Conservation (phyloP, 2,329 filamentous ascomycete species). For the Verticillium dahliae region DNA sequence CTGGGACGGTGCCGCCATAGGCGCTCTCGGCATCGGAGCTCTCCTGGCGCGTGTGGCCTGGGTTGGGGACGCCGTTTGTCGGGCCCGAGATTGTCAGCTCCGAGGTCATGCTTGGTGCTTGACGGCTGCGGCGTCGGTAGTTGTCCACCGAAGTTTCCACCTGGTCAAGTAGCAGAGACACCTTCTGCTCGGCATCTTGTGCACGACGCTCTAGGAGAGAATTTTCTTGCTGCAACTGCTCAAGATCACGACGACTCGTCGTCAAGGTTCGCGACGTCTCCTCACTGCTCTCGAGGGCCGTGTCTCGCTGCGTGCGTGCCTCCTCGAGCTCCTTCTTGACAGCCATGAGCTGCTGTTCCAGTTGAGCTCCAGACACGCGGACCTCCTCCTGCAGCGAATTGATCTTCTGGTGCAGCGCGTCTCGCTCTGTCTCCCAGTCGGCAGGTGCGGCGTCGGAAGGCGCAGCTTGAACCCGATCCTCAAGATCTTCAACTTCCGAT, state of each 20-base stretch:
- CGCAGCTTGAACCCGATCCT: slow-evolving; percentile 40
- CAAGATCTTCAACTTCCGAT: slow-evolving; percentile 66
- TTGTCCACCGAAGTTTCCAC: slow-evolving; percentile 91
- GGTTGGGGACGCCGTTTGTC: slow-evolving; percentile 25
- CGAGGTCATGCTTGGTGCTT: slow-evolving; percentile 44
- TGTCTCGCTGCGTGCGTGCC: slow-evolving; percentile 62
- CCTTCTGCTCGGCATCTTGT: slow-evolving; percentile 85
- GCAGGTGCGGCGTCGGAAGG: slow-evolving; percentile 35
- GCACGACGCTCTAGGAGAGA: slow-evolving; percentile 73
- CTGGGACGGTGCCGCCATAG: slow-evolving; percentile 45
- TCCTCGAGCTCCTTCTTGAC: slow-evolving; percentile 65
- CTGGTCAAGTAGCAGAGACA: slow-evolving; percentile 87
- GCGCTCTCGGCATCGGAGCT: slow-evolving; percentile 57
- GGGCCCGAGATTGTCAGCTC: slow-evolving; percentile 25
- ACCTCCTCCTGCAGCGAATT: slow-evolving; percentile 64
- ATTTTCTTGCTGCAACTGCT: slow-evolving; percentile 80
- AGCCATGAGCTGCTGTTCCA: slow-evolving; percentile 65
- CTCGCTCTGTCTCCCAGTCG: slow-evolving; percentile 71
- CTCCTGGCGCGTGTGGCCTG: slow-evolving; percentile 43
- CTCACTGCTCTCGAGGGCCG: slow-evolving; percentile 49
- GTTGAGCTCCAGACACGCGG: slow-evolving; percentile 53
- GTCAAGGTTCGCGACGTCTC: slow-evolving; percentile 51
- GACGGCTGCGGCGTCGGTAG: slow-evolving; percentile 74
- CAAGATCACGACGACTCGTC: slow-evolving; percentile 59
- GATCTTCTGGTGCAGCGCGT: slow-evolving; percentile 61